Evolutionary conservation across 306 rosid species (phyloP).

Genomic region (Cucurbita ficifolia): DNA sequence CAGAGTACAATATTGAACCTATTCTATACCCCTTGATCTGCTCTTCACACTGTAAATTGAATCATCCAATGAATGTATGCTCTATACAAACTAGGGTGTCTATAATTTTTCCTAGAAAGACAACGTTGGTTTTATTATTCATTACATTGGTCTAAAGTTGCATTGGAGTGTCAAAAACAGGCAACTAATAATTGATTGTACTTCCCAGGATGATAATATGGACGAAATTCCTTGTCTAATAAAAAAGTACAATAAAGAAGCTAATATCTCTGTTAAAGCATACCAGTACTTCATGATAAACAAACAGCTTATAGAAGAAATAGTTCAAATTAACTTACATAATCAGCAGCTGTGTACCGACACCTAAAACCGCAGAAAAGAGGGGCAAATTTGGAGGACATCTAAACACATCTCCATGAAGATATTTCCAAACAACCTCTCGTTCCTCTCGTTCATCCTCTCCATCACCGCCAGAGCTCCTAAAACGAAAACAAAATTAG

Average conservation of each 20-base stretch:
- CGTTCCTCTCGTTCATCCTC: constrained; percentile 73
- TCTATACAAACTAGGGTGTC: neutral
- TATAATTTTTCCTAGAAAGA: neutral
- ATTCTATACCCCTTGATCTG: neutral
- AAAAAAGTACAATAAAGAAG: neutral
- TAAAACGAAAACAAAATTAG: constrained; percentile 15
- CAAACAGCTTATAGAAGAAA: constrained; percentile 3
- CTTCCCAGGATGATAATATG: neutral
- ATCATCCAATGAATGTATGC: neutral
- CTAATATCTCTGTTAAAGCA: neutral
- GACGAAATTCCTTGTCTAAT: neutral
- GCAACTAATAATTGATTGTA: neutral
- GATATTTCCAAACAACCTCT: constrained; percentile 69
- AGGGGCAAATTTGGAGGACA: constrained; percentile 50
- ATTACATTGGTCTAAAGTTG: neutral
- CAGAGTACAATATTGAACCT: neutral
- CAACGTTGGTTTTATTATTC: neutral
- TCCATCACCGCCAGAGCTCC: constrained; percentile 38
- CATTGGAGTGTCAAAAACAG: neutral
- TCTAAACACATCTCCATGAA: constrained; percentile 68
- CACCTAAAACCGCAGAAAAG: constrained; percentile 62
- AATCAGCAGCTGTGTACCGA: constrained; percentile 68
- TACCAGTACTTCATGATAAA: neutral
- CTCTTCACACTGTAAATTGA: neutral
- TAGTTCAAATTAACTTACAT: constrained; percentile 44